Evolutionary conservation across 352 stramenopile species (phyloP).

Genomic region (Globisporangium okanoganense): DNA sequence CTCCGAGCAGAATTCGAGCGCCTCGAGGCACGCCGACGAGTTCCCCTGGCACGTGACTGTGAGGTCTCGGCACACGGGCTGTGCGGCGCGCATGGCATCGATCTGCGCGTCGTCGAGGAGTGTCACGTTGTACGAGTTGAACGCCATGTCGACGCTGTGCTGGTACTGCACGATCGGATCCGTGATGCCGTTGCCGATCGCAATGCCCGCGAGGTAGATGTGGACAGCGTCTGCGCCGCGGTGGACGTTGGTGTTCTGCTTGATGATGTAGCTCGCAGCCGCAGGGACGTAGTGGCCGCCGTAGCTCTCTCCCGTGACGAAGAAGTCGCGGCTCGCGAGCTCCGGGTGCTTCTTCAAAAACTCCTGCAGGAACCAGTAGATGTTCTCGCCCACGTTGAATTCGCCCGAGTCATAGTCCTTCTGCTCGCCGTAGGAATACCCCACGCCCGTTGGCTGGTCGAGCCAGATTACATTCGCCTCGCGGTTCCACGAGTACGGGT

Average conservation of each 20-base stretch:
- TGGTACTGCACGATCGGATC: slow-evolving; percentile 63
- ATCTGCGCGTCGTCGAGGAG: slow-evolving; percentile 39
- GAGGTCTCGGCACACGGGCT: slow-evolving; percentile 53
- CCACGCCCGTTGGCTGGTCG: too few species aligned
- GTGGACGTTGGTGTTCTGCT: slow-evolving; percentile 17
- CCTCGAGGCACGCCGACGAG: slow-evolving; percentile 32
- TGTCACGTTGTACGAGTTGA: slow-evolving; percentile 72
- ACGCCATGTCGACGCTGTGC: slow-evolving; percentile 63
- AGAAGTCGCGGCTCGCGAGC: slow-evolving; percentile 32
- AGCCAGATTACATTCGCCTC: slow-evolving; percentile 43
- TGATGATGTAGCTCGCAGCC: slow-evolving; percentile 26
- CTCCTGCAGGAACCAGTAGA: slow-evolving; percentile 43
- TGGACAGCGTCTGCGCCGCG: slow-evolving; percentile 7
- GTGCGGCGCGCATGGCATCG: slow-evolving; percentile 45
- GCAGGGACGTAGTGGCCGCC: slow-evolving; percentile 37
- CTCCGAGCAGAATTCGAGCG: slow-evolving; percentile 53
- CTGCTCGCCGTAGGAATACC: slow-evolving; percentile 29
- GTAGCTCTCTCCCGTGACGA: slow-evolving; percentile 41
- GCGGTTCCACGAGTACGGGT: slow-evolving; percentile 37
- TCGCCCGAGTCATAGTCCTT: slow-evolving; percentile 30
- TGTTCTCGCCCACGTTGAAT: slow-evolving; percentile 32
- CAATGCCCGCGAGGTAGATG: slow-evolving; percentile 49
- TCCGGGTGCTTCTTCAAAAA: slow-evolving; percentile 31
- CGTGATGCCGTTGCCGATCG: slow-evolving; percentile 78
- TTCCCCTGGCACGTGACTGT: slow-evolving; percentile 53